Percentiles rank a stretch among this genome's conserved stretches.
These are phyloP conservation scores for Penicillium daleae DNA, from an alignment of 495 filamentous ascomycete species.

Conservation along the genomic window DNA sequence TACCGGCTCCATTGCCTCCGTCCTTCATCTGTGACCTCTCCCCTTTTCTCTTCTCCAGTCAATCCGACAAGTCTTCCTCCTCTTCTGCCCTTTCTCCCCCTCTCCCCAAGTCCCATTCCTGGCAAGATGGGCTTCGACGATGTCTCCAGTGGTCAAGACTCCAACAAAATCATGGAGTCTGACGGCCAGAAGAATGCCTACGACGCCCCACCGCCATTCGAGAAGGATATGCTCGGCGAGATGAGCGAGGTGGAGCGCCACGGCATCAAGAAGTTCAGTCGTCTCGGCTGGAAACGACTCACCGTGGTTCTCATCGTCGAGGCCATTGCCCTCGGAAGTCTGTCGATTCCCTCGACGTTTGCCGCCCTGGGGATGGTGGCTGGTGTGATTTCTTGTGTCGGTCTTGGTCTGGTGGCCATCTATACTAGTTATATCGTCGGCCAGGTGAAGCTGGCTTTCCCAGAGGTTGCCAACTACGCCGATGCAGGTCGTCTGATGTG, in stretches of 20 bases:
- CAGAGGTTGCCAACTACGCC: conserved; percentile 65
- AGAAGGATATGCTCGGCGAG: conserved; percentile 36
- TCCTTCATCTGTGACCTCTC: not conserved
- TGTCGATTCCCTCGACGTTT: conserved; percentile 62
- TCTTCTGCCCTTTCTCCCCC: not conserved
- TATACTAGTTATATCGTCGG: conserved; percentile 75
- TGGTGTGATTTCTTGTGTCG: conserved; percentile 55
- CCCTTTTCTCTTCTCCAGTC: conserved; percentile 1
- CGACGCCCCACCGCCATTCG: conserved; percentile 30
- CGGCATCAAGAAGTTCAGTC: conserved; percentile 37
- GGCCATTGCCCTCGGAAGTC: conserved; percentile 64
- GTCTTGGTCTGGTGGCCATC: conserved; percentile 65
- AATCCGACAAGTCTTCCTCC: not conserved
- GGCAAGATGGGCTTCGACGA: conserved; percentile 34
- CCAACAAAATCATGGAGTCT: conserved; percentile 25
- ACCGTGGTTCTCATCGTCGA: conserved; percentile 61
- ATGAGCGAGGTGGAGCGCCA: conserved; percentile 37
- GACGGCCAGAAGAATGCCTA: conserved; percentile 28
- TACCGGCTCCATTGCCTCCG: not conserved
- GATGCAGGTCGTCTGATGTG: conserved; percentile 69
- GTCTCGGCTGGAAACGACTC: conserved; percentile 45
- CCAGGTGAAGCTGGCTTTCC: conserved; percentile 69
- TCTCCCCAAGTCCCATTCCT: not conserved
- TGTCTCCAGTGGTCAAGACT: conserved; percentile 29
- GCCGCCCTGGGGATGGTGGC: conserved; percentile 66